phyloP scores from a whole-genome alignment of 2,329 filamentous ascomycete species.

The Nemania serpens region DNA sequence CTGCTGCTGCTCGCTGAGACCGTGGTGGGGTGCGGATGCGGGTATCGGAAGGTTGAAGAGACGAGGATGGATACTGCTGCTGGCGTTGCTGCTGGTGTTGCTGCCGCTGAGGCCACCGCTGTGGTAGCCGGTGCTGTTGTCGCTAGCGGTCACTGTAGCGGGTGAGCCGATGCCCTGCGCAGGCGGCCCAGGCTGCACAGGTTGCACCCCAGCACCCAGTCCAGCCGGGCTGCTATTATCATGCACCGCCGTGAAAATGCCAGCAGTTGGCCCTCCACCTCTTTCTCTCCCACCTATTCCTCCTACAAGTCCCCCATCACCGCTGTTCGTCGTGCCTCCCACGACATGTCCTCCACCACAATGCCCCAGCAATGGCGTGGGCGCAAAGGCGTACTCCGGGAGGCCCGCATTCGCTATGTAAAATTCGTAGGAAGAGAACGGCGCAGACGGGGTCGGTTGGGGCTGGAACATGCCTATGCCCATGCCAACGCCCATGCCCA shows the following conservation, averaged over 20 bases:
- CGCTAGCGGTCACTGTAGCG: constrained; percentile 27
- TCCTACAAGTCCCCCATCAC: constrained; percentile 20
- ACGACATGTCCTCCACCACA: constrained; percentile 33
- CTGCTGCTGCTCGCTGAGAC: background rate
- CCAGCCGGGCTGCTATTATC: constrained; percentile 29
- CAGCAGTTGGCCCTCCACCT: constrained; percentile 31
- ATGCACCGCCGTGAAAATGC: constrained; percentile 33
- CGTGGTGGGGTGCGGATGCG: constrained; percentile 5
- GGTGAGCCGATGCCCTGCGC: constrained; percentile 21
- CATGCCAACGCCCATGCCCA: constrained; percentile 4
- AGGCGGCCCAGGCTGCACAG: constrained; percentile 9
- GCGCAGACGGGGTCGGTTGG: constrained; percentile 54
- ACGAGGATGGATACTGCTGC: constrained; percentile 15
- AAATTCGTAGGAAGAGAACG: constrained; percentile 51
- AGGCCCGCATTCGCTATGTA: constrained; percentile 37
- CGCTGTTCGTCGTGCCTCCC: constrained; percentile 14
- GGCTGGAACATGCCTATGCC: constrained; percentile 56
- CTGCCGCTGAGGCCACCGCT: constrained; percentile 1
- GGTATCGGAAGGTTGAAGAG: constrained; percentile 24
- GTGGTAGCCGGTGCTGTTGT: constrained; percentile 26
- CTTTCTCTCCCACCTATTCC: constrained; percentile 15
- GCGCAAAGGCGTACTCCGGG: constrained; percentile 39
- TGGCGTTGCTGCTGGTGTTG: constrained; percentile 13
- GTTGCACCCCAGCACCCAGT: constrained; percentile 9
- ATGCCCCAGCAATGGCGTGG: constrained; percentile 37